phyloP scores from a whole-genome alignment of 345 rosid genomes.

The Erucastrum elatum region DNA sequence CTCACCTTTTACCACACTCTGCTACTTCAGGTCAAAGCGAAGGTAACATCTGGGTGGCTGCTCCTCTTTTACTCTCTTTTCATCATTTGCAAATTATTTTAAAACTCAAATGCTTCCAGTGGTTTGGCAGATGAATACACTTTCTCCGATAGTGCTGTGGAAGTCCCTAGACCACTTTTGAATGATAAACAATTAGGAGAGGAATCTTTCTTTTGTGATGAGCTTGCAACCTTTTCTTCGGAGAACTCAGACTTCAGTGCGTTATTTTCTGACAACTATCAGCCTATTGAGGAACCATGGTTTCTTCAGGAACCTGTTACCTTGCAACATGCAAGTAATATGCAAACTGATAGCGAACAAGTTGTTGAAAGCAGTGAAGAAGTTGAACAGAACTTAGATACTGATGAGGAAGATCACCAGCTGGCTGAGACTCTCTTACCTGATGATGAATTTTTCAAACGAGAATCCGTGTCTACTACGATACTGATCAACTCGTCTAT shows the following conservation, averaged over 20 bases:
- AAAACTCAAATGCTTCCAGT: slow-evolving; percentile 95
- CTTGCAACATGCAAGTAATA: slow-evolving; percentile 32
- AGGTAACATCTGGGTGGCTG: slow-evolving; percentile 60
- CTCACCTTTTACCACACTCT: slow-evolving; percentile 41
- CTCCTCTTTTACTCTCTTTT: slow-evolving; percentile 26
- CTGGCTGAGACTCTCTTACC: slow-evolving; percentile 49
- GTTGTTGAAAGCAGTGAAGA: slow-evolving; percentile 39
- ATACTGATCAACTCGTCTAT: slow-evolving; percentile 86
- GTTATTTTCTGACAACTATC: slow-evolving; percentile 53
- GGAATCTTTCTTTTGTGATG: slow-evolving; percentile 36
- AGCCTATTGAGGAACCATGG: slow-evolving; percentile 97
- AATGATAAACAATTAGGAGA: slow-evolving; percentile 43
- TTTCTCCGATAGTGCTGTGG: slow-evolving; percentile 26
- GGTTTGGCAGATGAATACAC: slow-evolving; percentile 76
- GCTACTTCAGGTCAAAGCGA: slow-evolving; percentile 37
- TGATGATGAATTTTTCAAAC: slow-evolving; percentile 47
- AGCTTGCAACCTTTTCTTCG: slow-evolving; percentile 33
- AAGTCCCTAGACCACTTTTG: slow-evolving; percentile 41
- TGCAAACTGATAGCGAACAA: slow-evolving; percentile 34
- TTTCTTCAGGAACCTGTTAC: slow-evolving; percentile 44
- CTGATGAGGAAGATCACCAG: slow-evolving; percentile 44
- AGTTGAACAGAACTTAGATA: slow-evolving; percentile 26
- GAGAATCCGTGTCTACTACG: slow-evolving; percentile 56
- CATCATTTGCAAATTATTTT: slow-evolving; percentile 48
- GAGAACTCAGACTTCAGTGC: slow-evolving; percentile 34